These are phyloP conservation scores for Fusarium sp. DNA, from an alignment of 2,329 filamentous ascomycete genomes.

Conservation along the genomic window DNA sequence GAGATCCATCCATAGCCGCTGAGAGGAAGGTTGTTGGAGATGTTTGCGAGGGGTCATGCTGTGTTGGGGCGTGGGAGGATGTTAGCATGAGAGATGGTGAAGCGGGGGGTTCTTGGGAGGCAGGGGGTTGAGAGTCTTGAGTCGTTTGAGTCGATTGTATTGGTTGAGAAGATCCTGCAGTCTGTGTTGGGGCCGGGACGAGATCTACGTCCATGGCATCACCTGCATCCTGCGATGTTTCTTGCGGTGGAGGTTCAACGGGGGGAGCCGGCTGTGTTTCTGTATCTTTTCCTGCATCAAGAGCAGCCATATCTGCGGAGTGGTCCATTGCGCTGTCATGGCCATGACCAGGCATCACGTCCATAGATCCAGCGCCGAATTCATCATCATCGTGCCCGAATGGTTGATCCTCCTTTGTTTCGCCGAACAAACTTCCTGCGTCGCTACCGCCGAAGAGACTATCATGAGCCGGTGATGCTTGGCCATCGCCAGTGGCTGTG, in stretches of 20 bases:
- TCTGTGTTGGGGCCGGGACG: slow-evolving; percentile 24
- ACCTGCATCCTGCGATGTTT: slow-evolving; percentile 17
- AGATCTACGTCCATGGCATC: slow-evolving; percentile 51
- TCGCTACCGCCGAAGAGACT: slow-evolving; percentile 87
- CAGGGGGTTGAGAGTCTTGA: slow-evolving; percentile 13
- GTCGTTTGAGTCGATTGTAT: not conserved
- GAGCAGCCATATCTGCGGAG: slow-evolving; percentile 56
- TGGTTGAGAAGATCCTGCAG: slow-evolving; percentile 26
- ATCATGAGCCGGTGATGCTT: slow-evolving; percentile 76
- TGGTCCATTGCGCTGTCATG: slow-evolving; percentile 58
- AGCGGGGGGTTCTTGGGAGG: slow-evolving; percentile 32
- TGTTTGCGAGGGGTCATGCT: slow-evolving; percentile 67
- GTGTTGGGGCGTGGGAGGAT: slow-evolving; percentile 52
- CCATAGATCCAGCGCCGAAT: slow-evolving; percentile 77
- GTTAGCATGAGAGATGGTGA: slow-evolving; percentile 52
- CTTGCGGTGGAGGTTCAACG: slow-evolving; percentile 40
- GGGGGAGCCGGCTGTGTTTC: slow-evolving; percentile 42
- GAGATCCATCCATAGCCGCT: slow-evolving; percentile 85
- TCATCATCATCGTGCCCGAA: slow-evolving; percentile 89
- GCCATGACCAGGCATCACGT: slow-evolving; percentile 58
- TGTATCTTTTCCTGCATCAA: slow-evolving; percentile 45
- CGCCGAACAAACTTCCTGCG: slow-evolving; percentile 88
- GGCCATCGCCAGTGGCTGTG: slow-evolving; percentile 59
- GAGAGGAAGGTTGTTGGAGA: slow-evolving; percentile 88
- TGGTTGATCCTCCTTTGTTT: slow-evolving; percentile 69